Percentiles rank a stretch among this genome's conserved stretches.
Evolutionary conservation across 2,329 filamentous ascomycete genomes (phyloP).

Genomic region (Alternaria arborescens): DNA sequence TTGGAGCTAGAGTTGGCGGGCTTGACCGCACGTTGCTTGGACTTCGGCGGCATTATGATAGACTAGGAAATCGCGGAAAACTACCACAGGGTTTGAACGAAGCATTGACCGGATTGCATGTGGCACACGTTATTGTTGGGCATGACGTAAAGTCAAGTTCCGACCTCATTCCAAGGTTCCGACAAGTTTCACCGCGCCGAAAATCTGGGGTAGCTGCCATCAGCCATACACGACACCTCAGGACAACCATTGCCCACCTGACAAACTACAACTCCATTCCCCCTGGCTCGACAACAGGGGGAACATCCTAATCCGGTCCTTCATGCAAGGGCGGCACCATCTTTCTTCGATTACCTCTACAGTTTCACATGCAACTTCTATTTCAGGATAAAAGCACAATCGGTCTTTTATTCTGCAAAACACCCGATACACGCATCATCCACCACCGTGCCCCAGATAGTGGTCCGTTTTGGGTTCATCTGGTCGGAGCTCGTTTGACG

Average conservation of each 20-base stretch:
- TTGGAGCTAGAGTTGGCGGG: conserved; percentile 6
- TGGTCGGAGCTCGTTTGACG: conserved; percentile 17
- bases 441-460: background rate
- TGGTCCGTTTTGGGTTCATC: conserved; percentile 1
- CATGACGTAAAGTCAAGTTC: conserved; percentile 1
- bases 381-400: conserved; percentile 3
- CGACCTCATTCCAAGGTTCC: conserved; percentile 4
- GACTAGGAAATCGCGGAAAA: background rate
- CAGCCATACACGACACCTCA: background rate
- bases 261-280: background rate
- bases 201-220: conserved; percentile 13
- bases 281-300: background rate
- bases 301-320: background rate
- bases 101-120: conserved; percentile 7
- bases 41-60: conserved; percentile 31
- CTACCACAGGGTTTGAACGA: background rate
- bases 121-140: conserved; percentile 1
- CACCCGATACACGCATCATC: conserved; percentile 22
- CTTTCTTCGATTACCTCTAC: background rate
- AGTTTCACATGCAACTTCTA: conserved; percentile 6
- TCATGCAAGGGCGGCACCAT: background rate
- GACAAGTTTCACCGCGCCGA: conserved; percentile 18
- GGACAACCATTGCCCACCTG: background rate
- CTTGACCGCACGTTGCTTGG: conserved; percentile 29
- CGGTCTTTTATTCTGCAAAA: conserved; percentile 3